These are phyloP conservation scores for Phyllosticta paracitricarpa DNA, from an alignment of 2,329 filamentous ascomycete genomes.

Conservation along the genomic window DNA sequence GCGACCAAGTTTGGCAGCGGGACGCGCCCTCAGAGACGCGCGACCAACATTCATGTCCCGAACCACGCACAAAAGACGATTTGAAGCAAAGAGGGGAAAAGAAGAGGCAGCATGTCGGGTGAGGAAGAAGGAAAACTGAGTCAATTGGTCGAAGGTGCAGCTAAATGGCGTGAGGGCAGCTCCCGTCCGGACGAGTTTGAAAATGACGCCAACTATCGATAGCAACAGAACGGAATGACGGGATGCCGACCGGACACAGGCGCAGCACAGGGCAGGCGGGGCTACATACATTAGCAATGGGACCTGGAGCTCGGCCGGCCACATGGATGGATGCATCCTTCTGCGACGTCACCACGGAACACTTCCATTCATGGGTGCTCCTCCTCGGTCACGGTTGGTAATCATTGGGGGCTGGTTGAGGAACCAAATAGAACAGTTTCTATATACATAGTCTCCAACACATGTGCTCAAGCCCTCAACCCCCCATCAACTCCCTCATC, in stretches of 20 bases:
- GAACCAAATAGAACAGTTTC: neutral
- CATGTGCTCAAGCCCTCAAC: neutral
- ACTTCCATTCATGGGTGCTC: neutral
- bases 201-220: constrained; percentile 10
- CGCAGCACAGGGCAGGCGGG: neutral
- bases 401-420: neutral
- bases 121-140: neutral
- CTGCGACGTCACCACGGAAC: neutral
- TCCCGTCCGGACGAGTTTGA: neutral
- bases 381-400: neutral
- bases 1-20: neutral
- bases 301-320: neutral
- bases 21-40: constrained; percentile 1
- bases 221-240: neutral
- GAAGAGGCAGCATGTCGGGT: constrained; percentile 3
- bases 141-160: neutral
- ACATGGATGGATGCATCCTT: neutral
- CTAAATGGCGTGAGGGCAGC: neutral
- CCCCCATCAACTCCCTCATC: neutral
- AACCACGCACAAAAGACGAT: constrained; percentile 4
- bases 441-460: neutral
- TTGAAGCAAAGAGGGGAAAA: constrained; percentile 5
- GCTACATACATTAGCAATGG: neutral
- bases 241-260: neutral
- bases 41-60: constrained; percentile 9